Base-by-base conservation (phyloP, 345 rosid genomes). In the Anastatica hierochuntica region DNA sequence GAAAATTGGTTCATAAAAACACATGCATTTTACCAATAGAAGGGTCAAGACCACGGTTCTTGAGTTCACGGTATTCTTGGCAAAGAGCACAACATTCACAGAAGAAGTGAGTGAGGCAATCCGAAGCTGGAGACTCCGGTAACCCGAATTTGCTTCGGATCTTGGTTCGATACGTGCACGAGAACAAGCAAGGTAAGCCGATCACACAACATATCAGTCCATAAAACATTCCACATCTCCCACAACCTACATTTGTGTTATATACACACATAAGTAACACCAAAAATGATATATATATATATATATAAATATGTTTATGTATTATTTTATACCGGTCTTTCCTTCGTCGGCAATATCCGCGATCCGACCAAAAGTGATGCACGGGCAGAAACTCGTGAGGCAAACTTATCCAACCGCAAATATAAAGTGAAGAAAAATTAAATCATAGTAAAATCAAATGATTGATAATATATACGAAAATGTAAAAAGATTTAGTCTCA, bases 61-160 rank as follows among this genome's bases (percentile, higher is more conserved):
- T 63, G 21, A 85, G 95, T 71, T 85, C 90, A 34, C 87, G 69
- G 50, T 82, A 78, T 18, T 79, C 85, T 61, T 82, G 95, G 43
- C 95, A 82, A 56, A 85, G 85, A 43, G 95, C 88, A 54, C 95
- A 82, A 13, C 58, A 60, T 42, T 82, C 95, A 66, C 55, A 85
- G 14, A 82, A 58, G 41, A 48, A 72, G 57, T 85, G 90, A 21
- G 75, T 72, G 62, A 76, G 11, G 72, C 90, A 82, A 43, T 82
- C 88, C 0, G 90, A 77, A 8, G 76, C 79, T 8, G 90, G 88
- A 21, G 77, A 54, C 66, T 82, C 88, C 4, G 72, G 63, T 20
- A 85, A 58, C 10, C 82, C 85, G 14, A 71, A 82, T 66, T 60
- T 82, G 69, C 17, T 56, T 60, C 90, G 73, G 17, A 80, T 75